phyloP scores from a whole-genome alignment of 345 rosid genomes.

The Raphanus raphanistrum region DNA sequence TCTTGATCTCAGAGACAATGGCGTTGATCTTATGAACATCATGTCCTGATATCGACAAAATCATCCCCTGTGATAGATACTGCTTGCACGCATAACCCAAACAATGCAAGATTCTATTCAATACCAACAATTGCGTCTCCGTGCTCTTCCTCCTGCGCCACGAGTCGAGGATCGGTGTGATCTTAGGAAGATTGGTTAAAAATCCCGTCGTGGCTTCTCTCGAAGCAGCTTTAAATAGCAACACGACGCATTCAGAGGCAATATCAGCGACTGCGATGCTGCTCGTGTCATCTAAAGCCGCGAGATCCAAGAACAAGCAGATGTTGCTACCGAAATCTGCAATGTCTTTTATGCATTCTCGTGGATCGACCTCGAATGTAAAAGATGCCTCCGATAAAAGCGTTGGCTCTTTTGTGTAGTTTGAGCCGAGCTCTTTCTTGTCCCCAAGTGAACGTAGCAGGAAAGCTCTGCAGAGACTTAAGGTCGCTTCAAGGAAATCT shows the following conservation, averaged over 20 bases:
- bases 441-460: constrained; percentile 61
- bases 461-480: constrained; percentile 76
- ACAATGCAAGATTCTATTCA: constrained; percentile 52
- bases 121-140: constrained; percentile 17
- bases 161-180: constrained; percentile 59
- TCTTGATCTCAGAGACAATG: constrained; percentile 62
- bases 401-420: constrained; percentile 57
- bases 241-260: constrained; percentile 77
- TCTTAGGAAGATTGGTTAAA: constrained; percentile 77
- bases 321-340: constrained; percentile 72
- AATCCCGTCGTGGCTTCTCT: constrained; percentile 90
- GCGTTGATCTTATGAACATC: constrained; percentile 66
- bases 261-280: constrained; percentile 47
- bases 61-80: constrained; percentile 80
- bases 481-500: constrained; percentile 90
- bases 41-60: constrained; percentile 60
- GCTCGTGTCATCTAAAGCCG: constrained; percentile 48
- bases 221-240: constrained; percentile 79
- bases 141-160: constrained; percentile 50
- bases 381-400: constrained; percentile 57
- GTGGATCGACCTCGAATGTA: constrained; percentile 48
- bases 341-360: constrained; percentile 68
- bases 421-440: constrained; percentile 44
- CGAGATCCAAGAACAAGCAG: constrained; percentile 63
- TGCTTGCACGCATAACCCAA: constrained; percentile 83